Base-by-base conservation (phyloP, 73 alveolate species). In the Paramecium primaurelia region DNA sequence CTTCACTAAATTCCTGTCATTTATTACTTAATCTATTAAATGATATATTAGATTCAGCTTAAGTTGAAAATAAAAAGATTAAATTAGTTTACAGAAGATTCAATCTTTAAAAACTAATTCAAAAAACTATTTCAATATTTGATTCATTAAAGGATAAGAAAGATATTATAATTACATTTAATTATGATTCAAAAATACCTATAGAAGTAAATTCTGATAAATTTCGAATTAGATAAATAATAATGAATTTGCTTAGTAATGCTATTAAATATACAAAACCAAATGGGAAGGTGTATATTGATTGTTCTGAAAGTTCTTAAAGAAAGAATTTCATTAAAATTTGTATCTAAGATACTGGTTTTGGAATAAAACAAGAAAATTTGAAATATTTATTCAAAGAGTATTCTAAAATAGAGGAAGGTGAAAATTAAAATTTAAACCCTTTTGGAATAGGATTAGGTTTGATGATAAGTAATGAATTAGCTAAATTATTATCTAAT, bases 21-120 rank as follows among this genome's bases (percentile, higher is more conserved):
- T 69, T 92, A 22, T 69, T 92, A 58, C 85, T 85, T 0, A 92
- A 92, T 86, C 38, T 92, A 26, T 30, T 92, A 38, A 92, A 92
- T 68, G 95, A 92, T 86, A 60, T 92, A 4, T 64, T 92, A 16
- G 95, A 92, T 44, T 36, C 75, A 25, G 95, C 93, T 18, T 14
- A 92, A 25, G 32, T 86, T 26, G 95, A 92, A 60, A 86, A 92
- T 86, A 69, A 68, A 1, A 42, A 68, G 4, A 20, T 92, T 25
- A 84, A 44, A 54, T 40, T 92, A 40, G 83, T 47, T 18, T 28
- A 22, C 3, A 69, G 49, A 9, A 69, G 54, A 49, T 92, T 92
- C 36, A 84, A 92, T 64, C 84, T 92, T 16, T 10, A 51, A 51
- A 84, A 92, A 38, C 42, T 92, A 85, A 77, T 85, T 2, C 25